phyloP scores from a whole-genome alignment of 257 asterid genomes.

The Linderniella brevidens region DNA sequence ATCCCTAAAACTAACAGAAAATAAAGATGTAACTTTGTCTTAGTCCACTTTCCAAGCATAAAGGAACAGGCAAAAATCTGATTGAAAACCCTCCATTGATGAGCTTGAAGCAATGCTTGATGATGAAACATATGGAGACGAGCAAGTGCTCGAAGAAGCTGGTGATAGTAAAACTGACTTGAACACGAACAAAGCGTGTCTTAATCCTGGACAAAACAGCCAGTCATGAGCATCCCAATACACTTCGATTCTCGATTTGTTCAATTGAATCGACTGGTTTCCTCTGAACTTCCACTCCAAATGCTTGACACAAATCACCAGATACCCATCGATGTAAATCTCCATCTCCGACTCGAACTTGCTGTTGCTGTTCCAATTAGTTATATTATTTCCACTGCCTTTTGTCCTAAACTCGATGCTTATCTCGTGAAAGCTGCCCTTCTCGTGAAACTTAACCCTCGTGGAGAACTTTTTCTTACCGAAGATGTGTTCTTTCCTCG shows the following conservation, averaged over 20 bases:
- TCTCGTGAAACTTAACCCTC: slow-evolving; percentile 54
- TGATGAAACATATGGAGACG: slow-evolving; percentile 17
- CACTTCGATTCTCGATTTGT: slow-evolving; percentile 52
- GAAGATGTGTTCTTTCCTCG: slow-evolving; percentile 76
- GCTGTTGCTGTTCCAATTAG: slow-evolving; percentile 10
- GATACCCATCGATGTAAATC: slow-evolving; percentile 64
- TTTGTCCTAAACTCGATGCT: slow-evolving; percentile 57
- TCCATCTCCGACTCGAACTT: slow-evolving; percentile 78
- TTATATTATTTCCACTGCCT: not conserved
- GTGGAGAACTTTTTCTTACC: slow-evolving; percentile 66
- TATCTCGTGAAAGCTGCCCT: slow-evolving; percentile 63
- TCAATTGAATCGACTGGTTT: slow-evolving; percentile 45
- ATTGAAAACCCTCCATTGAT: slow-evolving; percentile 20
- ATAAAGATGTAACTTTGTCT: slow-evolving; percentile 4
- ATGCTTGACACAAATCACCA: slow-evolving; percentile 56
- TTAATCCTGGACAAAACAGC: slow-evolving; percentile 67
- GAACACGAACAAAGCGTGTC: slow-evolving; percentile 70
- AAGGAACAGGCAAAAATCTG: slow-evolving; percentile 65
- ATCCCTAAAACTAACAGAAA: no score
- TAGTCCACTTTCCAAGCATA: slow-evolving; percentile 91
- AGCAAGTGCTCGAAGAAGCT: no score
- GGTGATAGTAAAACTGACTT: slow-evolving; percentile 40
- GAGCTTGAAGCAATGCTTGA: slow-evolving; percentile 28
- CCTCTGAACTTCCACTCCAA: slow-evolving; percentile 95
- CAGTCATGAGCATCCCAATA: slow-evolving; percentile 95